Conservation (phyloP, 768 basidiomycete genomes). For the Leccinum pellstonianum region DNA sequence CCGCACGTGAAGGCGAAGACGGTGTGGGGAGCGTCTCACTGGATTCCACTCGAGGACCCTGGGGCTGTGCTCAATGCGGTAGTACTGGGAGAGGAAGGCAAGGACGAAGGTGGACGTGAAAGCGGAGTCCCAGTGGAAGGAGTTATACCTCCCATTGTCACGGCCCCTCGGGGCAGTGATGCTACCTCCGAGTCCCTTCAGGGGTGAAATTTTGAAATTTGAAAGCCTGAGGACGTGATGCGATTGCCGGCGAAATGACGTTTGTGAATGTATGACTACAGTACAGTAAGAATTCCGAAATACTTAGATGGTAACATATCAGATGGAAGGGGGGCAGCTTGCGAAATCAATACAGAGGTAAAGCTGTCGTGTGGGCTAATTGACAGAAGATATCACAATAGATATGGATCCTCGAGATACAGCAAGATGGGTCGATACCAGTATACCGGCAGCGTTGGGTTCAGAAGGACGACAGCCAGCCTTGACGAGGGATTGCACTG, state of each 20-base stretch:
- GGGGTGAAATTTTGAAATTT: no score
- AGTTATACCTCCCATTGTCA: no score
- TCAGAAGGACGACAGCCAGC: not conserved
- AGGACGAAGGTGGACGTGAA: no score
- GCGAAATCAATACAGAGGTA: not conserved
- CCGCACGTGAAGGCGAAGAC: constrained; percentile 6
- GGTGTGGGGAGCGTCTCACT: constrained; percentile 14
- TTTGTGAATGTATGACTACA: no score
- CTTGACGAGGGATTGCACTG: not conserved
- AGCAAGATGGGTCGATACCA: not conserved
- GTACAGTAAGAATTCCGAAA: no score
- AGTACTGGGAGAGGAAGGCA: constrained; percentile 2
- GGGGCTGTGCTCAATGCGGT: constrained; percentile 13
- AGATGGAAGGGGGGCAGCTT: not conserved
- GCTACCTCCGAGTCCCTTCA: no score
- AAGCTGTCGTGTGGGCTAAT: not conserved
- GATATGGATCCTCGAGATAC: not conserved
- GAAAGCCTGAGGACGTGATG: no score
- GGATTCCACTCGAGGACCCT: constrained; percentile 16
- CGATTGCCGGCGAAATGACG: no score
- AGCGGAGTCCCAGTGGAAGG: no score
- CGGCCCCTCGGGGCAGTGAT: no score
- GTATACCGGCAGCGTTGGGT: not conserved
- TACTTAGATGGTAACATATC: not conserved
- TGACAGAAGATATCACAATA: not conserved